Evolutionary conservation across 2,329 filamentous ascomycete species (phyloP), one percentile per base, ranked within the genome.

Genomic region (Calonectria fujianensis): DNA sequence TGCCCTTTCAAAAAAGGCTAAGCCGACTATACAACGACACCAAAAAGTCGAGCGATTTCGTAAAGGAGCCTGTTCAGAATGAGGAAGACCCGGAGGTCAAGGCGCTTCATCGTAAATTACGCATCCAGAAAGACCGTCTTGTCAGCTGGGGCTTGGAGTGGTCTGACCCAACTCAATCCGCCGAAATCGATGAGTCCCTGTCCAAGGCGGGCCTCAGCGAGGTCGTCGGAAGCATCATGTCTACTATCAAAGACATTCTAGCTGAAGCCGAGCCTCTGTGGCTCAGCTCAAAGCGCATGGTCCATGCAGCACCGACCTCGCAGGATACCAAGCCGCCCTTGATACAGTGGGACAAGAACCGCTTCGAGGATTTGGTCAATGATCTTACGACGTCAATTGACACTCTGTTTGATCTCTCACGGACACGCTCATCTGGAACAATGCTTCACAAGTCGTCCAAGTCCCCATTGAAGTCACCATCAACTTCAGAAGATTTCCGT

Each of bases 111-210:
- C 92, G 94, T 76, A 95, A 95, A 83, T 90, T 95, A 77, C 91
- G 93, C 76, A 95, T 96, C 78, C 94, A 96, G 80, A 95, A 95
- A 83, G 94, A 96, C 85, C 90, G 94, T 20, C 88, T 96, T 61
- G 92, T 95, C 73, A 93, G 92, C 74, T 96, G 94, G 94, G 94
- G 94, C 0, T 87, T 95, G 68, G 93, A 95, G 83, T 96, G 94
- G 94, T 94, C 92, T 71, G 94, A 96, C 82, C 92, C 93, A 20
- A 90, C 88, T 77, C 90, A 93, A 81, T 89, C 92, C 74, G 90
- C 91, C 80, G 92, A 94, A 83, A 96, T 96, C 76, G 92, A 93
- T 80, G 91, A 93, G 80, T 91, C 91, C 18, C 87, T 93, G 11
- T 94, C 94, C 80, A 93, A 94, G 82, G 93, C 93, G 68, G 94